These are phyloP conservation scores for Tolypocladium inflatum DNA, from an alignment of 2,329 filamentous ascomycete species.

Conservation along the genomic window DNA sequence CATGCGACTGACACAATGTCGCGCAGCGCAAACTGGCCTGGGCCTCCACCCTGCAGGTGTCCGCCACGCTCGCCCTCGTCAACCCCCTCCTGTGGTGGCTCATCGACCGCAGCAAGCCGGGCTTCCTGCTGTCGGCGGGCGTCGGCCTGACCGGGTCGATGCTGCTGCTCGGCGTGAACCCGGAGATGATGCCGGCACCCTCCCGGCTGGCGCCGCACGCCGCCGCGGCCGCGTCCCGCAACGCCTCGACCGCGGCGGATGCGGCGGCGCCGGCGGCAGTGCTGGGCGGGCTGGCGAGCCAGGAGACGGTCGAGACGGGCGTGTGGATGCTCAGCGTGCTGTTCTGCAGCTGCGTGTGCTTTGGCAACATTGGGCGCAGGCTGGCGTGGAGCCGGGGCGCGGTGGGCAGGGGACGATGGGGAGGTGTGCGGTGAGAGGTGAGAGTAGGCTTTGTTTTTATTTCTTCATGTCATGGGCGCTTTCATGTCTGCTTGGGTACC, in stretches of 20 bases:
- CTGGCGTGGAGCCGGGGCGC: constrained; percentile 43
- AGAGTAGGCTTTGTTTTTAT: neutral
- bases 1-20: constrained; percentile 4
- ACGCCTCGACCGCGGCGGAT: neutral
- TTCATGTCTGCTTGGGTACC: neutral
- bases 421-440: constrained; percentile 28
- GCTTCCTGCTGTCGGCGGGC: constrained; percentile 67
- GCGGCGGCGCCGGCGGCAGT: constrained; percentile 3
- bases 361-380: constrained; percentile 86
- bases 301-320: constrained; percentile 59
- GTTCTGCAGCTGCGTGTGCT: constrained; percentile 91
- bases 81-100: constrained; percentile 96
- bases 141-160: constrained; percentile 68
- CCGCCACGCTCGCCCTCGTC: constrained; percentile 76
- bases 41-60: constrained; percentile 91
- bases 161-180: constrained; percentile 64
- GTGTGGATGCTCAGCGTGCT: constrained; percentile 91
- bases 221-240: constrained; percentile 6
- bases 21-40: constrained; percentile 76
- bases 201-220: constrained; percentile 27
- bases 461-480: neutral
- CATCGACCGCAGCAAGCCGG: constrained; percentile 80
- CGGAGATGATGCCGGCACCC: constrained; percentile 66
- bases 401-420: constrained; percentile 34
- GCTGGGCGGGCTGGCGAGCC: constrained; percentile 45